phyloP scores from a whole-genome alignment of 2,329 filamentous ascomycete genomes.

The Fusarium lateritium region DNA sequence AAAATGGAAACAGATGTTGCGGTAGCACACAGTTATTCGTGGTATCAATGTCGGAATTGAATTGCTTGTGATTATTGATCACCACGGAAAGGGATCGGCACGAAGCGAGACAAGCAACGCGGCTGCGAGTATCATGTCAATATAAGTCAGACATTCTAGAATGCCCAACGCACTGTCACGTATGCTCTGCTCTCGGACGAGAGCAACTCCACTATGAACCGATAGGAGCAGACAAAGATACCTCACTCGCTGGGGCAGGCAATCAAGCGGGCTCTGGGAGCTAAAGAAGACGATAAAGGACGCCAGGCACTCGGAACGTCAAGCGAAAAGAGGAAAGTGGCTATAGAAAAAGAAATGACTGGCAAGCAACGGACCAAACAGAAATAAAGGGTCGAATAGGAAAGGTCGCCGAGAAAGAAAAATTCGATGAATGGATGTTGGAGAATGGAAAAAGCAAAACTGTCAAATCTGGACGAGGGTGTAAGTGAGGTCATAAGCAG shows the following conservation, averaged over 20 bases:
- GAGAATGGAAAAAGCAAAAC: conserved; percentile 10
- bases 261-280: conserved; percentile 4
- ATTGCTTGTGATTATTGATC: conserved; percentile 4
- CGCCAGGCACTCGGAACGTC: conserved; percentile 31
- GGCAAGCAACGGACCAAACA: neutral
- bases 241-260: conserved; percentile 1
- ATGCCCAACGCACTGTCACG: conserved; percentile 10
- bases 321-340: conserved; percentile 29
- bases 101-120: conserved; percentile 29
- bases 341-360: conserved; percentile 6
- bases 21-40: neutral
- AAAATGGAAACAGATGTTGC: neutral
- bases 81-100: conserved; percentile 29
- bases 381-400: conserved; percentile 1
- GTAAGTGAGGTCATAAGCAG: conserved; percentile 14
- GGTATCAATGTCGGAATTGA: neutral
- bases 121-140: neutral
- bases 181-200: conserved; percentile 13
- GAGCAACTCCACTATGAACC: conserved; percentile 39
- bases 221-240: conserved; percentile 11
- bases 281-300: conserved; percentile 19
- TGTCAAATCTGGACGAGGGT: conserved; percentile 5
- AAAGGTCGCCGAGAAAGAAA: neutral
- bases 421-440: neutral
- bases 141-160: conserved; percentile 25